Evolutionary conservation across 352 stramenopile genomes (phyloP), one percentile per base, ranked within the genome.

Genomic region (Vaucheria bursata): DNA sequence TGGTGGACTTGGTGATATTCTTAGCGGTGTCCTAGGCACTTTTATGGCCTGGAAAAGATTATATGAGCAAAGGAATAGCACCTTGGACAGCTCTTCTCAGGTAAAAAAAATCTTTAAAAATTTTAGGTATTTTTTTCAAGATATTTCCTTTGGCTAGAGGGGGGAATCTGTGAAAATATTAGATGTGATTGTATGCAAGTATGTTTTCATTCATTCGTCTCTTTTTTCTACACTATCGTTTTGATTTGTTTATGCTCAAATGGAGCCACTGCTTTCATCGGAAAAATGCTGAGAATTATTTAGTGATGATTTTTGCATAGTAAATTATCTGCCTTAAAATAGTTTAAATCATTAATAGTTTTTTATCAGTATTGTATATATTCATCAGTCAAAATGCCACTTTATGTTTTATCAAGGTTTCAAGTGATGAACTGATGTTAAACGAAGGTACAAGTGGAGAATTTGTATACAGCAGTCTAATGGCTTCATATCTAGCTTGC

Each of bases 1-100:
- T 67, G 92, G 92, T 36, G 92, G 92, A 25, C 89, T 97, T 82
- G 92, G 92, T 74, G 92, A 97, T 78, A 89, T 97, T 6, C 83
- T 97, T 33, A 88, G 89, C 1, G 92, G 92, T 8, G 85, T 67
- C 3, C 70, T 80, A 68, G 79, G 39, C n/a, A 83, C 78, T n/a
- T 50, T 73, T 7, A 32, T 75, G 1, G 75, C 70, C 31, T 85
- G 79, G 79, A 38, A 40, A 31, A 6, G 32, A 25, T 5, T 84
- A 6, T 32, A 25, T 4, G 7, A 74, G 37, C 74, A 77, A 77
- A 64, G 25, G 67, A 31, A 74, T 0, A 33, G 33, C 29, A 45
- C 31, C 35, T n/a, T n/a, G n/a, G n/a, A n/a, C n/a, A n/a, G 68
- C 12, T n/a, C 6, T 31, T 1, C 25, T 29, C 52, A 72, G 1